Evolutionary conservation across 345 rosid genomes (phyloP).

Genomic region (Hevea brasiliensis): DNA sequence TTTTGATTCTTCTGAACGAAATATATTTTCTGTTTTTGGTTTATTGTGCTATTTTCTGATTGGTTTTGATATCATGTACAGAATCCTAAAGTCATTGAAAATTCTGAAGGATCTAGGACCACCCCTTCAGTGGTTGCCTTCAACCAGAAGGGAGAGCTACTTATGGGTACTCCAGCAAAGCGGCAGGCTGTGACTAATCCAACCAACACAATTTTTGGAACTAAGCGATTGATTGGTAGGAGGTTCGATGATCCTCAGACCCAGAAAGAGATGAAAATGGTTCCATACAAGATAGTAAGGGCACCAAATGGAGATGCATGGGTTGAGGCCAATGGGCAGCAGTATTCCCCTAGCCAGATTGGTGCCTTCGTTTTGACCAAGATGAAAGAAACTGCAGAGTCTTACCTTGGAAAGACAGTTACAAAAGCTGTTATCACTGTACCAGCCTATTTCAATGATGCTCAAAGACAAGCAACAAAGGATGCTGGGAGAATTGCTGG

Average conservation of each 20-base stretch:
- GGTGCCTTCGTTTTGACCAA: slow-evolving; percentile 39
- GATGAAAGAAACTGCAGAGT: slow-evolving; percentile 41
- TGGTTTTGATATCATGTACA: slow-evolving; percentile 3
- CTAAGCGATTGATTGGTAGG: slow-evolving; percentile 39
- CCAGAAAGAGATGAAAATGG: slow-evolving; percentile 45
- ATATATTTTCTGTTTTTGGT: background rate
- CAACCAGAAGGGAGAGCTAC: slow-evolving; percentile 32
- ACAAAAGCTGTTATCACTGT: slow-evolving; percentile 39
- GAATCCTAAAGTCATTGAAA: slow-evolving; percentile 40
- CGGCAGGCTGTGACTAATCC: slow-evolving; percentile 45
- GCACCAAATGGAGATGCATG: slow-evolving; percentile 44
- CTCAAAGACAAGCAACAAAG: slow-evolving; percentile 42
- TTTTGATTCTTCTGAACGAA: background rate
- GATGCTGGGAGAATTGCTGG: slow-evolving; percentile 43
- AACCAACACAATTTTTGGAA: slow-evolving; percentile 35
- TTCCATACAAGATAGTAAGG: slow-evolving; percentile 36
- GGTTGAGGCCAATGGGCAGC: slow-evolving; percentile 40
- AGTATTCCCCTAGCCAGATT: slow-evolving; percentile 39
- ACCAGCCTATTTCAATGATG: slow-evolving; percentile 44
- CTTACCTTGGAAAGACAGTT: slow-evolving; percentile 34
- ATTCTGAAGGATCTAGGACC: slow-evolving; percentile 40
- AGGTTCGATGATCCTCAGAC: slow-evolving; percentile 34
- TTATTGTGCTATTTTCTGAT: background rate
- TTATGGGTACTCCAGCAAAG: slow-evolving; percentile 42
- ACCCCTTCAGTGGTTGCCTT: slow-evolving; percentile 41